phyloP scores from a whole-genome alignment of 2,329 filamentous ascomycete genomes.

The Huntiella decipiens region DNA sequence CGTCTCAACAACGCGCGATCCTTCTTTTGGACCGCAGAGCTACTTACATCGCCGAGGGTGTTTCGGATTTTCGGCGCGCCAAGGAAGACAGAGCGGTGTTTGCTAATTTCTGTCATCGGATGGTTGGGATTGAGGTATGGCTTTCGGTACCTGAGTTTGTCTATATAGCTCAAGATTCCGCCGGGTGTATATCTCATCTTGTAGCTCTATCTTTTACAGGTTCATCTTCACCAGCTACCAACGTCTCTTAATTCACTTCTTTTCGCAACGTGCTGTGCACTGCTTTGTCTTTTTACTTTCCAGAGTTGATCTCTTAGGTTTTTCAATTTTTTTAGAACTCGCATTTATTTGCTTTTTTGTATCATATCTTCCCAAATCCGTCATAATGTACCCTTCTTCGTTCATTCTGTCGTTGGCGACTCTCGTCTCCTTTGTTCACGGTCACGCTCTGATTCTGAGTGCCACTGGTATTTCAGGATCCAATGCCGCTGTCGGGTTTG shows the following conservation, averaged over 20 bases:
- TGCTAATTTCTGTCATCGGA: no score
- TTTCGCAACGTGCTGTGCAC: conserved; percentile 6
- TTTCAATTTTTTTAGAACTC: neutral
- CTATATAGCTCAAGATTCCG: neutral
- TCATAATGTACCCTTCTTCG: conserved; percentile 3
- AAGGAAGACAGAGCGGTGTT: no score
- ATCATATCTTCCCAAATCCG: neutral
- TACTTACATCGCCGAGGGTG: no score
- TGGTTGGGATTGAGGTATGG: no score
- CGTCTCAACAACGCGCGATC: no score
- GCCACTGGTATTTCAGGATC: conserved; percentile 24
- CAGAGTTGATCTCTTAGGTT: neutral
- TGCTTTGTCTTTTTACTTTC: conserved; percentile 2
- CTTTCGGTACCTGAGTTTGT: no score
- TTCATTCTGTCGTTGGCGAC: conserved; percentile 8
- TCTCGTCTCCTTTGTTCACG: conserved; percentile 18
- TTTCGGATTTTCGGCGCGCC: no score
- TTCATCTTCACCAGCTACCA: neutral
- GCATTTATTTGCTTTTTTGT: neutral
- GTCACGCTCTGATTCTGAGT: conserved; percentile 28
- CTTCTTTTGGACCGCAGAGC: no score
- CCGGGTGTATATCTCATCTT: neutral
- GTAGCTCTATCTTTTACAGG: neutral
- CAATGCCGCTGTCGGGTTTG: conserved; percentile 29
- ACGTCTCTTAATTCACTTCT: conserved; percentile 1